Evolutionary conservation across 169 alveolate genomes (phyloP).

Genomic region (Plasmodium billcollinsi): DNA sequence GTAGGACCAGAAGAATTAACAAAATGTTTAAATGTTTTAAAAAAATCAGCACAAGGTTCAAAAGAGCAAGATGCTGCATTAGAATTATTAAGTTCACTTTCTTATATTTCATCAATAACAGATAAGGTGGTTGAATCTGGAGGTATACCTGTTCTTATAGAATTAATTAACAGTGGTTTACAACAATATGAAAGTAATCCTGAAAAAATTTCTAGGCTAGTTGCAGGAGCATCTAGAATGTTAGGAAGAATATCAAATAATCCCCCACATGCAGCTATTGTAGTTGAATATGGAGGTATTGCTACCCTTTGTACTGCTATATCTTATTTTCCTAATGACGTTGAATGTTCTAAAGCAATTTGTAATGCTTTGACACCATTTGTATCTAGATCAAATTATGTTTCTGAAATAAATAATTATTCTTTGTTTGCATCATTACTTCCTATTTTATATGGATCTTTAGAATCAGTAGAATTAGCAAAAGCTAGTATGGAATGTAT

Average conservation of each 20-base stretch:
- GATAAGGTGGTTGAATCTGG: constrained; percentile 93
- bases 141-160: constrained; percentile 90
- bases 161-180: constrained; percentile 89
- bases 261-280: constrained; percentile 89
- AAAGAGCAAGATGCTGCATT: constrained; percentile 92
- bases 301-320: constrained; percentile 91
- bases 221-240: constrained; percentile 91
- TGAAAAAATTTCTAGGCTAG: constrained; percentile 87
- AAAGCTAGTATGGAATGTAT: constrained; percentile 83
- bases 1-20: constrained; percentile 91
- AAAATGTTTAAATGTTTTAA: constrained; percentile 89
- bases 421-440: constrained; percentile 87
- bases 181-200: constrained; percentile 86
- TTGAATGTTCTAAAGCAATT: constrained; percentile 88
- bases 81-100: constrained; percentile 91
- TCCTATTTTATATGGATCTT: constrained; percentile 88
- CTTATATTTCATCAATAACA: constrained; percentile 92
- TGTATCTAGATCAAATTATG: constrained; percentile 83
- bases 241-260: constrained; percentile 90
- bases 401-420: constrained; percentile 81
- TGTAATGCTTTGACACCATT: constrained; percentile 90
- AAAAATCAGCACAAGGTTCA: constrained; percentile 87
- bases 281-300: constrained; percentile 90
- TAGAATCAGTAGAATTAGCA: constrained; percentile 87
- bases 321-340: constrained; percentile 86